Evolutionary conservation across 495 filamentous ascomycete species (phyloP), one percentile per base, ranked within the genome.

Genomic region (Cercophora samala): DNA sequence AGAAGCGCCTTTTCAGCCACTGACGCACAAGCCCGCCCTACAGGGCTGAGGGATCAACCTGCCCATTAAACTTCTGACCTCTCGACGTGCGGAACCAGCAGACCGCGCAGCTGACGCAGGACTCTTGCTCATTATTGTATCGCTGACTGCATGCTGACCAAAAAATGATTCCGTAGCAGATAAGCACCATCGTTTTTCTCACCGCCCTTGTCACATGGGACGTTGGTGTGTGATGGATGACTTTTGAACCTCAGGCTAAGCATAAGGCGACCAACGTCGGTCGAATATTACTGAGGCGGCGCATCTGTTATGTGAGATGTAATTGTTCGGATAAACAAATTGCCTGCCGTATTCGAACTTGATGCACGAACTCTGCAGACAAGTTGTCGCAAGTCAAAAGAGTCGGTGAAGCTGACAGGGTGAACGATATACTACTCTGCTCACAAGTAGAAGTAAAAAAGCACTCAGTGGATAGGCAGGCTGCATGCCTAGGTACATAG

Each of bases 371-470:
- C 61, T 63, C 11, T 66, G 64, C 68, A 66, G 64, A 62, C 21
- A 19, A 52, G 22, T 1, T 13, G 26, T 24, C 11, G 46, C 9
- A 24, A 60, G 29, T 32, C 9, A 37, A 67, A 59, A 68, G 68
- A 69, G 68, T 67, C 69, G 69, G 69, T 68, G 69, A 68, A 70
- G 69, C 65, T 70, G 59, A 64, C 64, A 69, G 64, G 21, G n/a
- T 25, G 37, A 52, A 37, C 26, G n/a, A 42, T 37, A 24, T 23
- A 53, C 15, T n/a, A n/a, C n/a, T n/a, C n/a, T n/a, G n/a, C n/a
- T 21, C 1, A 8, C 22, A 59, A 59, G 55, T 60, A 32, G 54
- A 62, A 60, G n/a, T n/a, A n/a, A 29, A 32, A 65, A 53, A 32
- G 29, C 29, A 9, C 17, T 13, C 53, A 19, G 63, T 37, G 42